Base-by-base conservation (phyloP, 108 stramenopile species). In the Seminavis robusta region DNA sequence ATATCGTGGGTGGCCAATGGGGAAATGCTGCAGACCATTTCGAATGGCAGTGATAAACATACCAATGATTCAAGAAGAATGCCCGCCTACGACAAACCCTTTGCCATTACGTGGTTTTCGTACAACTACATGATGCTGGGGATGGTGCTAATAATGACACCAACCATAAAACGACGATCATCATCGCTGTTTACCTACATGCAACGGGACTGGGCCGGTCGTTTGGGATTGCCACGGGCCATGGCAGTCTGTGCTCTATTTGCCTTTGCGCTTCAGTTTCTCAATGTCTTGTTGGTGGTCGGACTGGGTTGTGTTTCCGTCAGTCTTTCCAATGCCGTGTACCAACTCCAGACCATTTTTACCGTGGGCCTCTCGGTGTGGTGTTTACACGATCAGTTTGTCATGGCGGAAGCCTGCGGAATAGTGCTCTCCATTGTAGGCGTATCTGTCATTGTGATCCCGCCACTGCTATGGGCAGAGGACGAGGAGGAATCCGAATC, bases 1-100 rank as follows among this genome's bases (percentile, higher is more conserved):
- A 11, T 59, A 5, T 16, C 56, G 6, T 68, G 67, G 67, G 67
- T 68, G 3, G 67, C 67, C 33, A 68, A 68, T 60, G 67, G 55
- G 7, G 59, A 52, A 54, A 27, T 68, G 50, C 10, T 68, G 37
- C 67, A 68, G 47, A 51, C 31, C 6, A 30, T 59, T 15, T 46
- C 67, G 15, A 53, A 24, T 40, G 59, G 59, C 11, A 36, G 37
- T 6, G n/a, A n/a, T n/a, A n/a, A n/a, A n/a, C n/a, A n/a, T n/a
- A n/a, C n/a, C n/a, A n/a, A n/a, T n/a, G n/a, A n/a, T n/a, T n/a
- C n/a, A n/a, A n/a, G n/a, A n/a, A n/a, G n/a, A n/a, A 41, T 56
- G 42, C 17, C 42, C 6, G n/a, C 55, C 20, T 68, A 47, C 46
- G 37, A 68, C 31, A 38, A 32, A 37, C 67, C 67, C 7, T 19